Conservation (phyloP, 371 early-diverging fungal genomes). For the Rhizopus delemar region DNA sequence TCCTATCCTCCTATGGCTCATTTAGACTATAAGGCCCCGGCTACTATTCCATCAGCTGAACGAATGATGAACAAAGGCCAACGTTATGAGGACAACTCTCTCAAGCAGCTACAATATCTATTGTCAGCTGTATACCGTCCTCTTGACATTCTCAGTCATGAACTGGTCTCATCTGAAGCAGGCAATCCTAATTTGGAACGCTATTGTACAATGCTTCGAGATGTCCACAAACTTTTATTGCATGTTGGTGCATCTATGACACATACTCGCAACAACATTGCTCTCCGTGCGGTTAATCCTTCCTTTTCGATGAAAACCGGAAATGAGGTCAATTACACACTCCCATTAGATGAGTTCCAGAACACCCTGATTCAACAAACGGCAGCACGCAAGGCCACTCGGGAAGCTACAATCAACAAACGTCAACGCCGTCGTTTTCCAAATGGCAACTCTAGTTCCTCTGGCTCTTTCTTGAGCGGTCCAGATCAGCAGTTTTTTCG, state of each 20-base stretch:
- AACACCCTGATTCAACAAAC: neutral
- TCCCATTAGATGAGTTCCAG: constrained; percentile 3
- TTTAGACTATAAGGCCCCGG: constrained; percentile 15
- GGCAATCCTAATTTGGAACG: constrained; percentile 6
- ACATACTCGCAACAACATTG: constrained; percentile 10
- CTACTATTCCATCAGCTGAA: constrained; percentile 15
- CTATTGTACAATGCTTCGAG: constrained; percentile 7
- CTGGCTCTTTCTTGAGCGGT: neutral
- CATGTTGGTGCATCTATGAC: constrained; percentile 13
- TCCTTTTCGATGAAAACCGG: neutral
- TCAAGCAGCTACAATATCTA: constrained; percentile 18
- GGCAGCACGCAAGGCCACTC: neutral
- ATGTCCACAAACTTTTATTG: constrained; percentile 9
- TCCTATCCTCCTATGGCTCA: constrained; percentile 17
- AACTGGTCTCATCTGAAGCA: neutral
- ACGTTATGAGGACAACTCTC: constrained; percentile 7
- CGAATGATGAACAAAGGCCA: constrained; percentile 18
- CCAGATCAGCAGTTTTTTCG: constrained; percentile 11
- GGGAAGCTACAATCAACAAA: neutral
- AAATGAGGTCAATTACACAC: neutral
- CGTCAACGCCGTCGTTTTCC: neutral
- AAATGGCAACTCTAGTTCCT: too few species aligned
- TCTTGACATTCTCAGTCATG: constrained; percentile 14
- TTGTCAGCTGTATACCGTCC: constrained; percentile 13
- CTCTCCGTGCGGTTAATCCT: constrained; percentile 15